A percentile compares a stretch with the other conserved stretches of the same genome.
phyloP scores from a whole-genome alignment of 108 stramenopile genomes.

The Nannochloropsis granulata region DNA sequence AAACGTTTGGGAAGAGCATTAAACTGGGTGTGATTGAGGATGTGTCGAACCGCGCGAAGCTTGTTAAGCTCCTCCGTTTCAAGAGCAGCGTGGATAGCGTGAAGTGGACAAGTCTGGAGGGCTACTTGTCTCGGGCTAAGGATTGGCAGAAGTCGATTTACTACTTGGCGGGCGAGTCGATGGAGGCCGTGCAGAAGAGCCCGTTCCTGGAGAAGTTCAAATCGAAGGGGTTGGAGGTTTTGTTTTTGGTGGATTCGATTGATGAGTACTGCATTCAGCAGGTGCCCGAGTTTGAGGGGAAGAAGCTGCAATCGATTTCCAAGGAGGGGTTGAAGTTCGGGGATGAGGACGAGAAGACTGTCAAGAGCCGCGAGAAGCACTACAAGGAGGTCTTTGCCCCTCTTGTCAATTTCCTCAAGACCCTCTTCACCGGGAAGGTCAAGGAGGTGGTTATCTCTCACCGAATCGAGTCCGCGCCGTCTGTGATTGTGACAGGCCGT shows the following conservation, averaged over 20 bases:
- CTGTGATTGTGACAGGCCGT: constrained; percentile 74
- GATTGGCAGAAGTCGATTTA: constrained; percentile 98
- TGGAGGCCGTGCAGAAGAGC: constrained; percentile 57
- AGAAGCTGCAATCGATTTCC: constrained; percentile 72
- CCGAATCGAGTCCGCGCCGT: constrained; percentile 71
- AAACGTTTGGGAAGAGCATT: constrained; percentile 72
- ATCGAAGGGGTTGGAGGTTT: constrained; percentile 84
- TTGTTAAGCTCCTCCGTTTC: constrained; percentile 85
- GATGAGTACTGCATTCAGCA: constrained; percentile 84
- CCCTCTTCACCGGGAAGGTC: constrained; percentile 65
- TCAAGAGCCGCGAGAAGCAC: constrained; percentile 69
- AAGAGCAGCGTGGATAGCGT: constrained; percentile 55
- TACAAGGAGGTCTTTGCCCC: constrained; percentile 91
- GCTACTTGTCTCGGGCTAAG: constrained; percentile 85
- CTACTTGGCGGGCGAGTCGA: constrained; percentile 70
- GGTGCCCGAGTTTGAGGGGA: constrained; percentile 53
- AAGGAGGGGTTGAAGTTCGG: constrained; percentile 92
- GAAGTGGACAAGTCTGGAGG: constrained; percentile 58
- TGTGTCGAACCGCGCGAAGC: constrained; percentile 64
- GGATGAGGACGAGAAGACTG: constrained; percentile 84
- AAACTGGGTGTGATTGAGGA: constrained; percentile 98
- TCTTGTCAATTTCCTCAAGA: constrained; percentile 85
- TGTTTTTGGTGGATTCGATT: constrained; percentile 77
- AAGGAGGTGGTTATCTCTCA: constrained; percentile 51
- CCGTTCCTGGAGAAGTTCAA: constrained; percentile 79